phyloP scores from a whole-genome alignment of 257 asterid genomes.

The Nicotiana benthamiana region DNA sequence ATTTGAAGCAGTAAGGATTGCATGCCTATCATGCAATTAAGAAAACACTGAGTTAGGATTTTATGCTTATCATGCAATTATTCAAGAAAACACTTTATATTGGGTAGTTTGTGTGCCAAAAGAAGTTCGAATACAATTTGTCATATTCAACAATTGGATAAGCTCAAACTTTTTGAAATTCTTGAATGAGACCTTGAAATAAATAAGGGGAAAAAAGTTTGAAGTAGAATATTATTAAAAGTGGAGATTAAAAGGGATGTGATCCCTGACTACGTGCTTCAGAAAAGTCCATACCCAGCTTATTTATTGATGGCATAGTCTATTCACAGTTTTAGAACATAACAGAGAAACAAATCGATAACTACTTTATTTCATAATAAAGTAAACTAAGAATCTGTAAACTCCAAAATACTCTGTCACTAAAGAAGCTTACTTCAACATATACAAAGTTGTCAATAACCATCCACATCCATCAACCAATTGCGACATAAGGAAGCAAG shows the following conservation, averaged over 20 bases:
- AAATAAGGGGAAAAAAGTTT: neutral
- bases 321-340: neutral
- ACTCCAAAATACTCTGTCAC: neutral
- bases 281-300: neutral
- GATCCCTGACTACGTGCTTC: neutral
- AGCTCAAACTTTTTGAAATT: neutral
- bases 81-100: neutral
- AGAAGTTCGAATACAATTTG: neutral
- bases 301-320: neutral
- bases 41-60: neutral
- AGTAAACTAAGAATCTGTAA: neutral
- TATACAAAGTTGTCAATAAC: neutral
- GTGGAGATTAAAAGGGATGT: neutral
- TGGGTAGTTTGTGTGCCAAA: neutral
- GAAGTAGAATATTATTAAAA: neutral
- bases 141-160: neutral
- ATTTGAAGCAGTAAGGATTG: neutral
- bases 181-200: neutral
- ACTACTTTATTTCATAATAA: neutral
- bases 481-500: neutral
- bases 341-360: neutral
- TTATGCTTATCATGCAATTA: neutral
- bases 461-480: neutral
- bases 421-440: neutral
- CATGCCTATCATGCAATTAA: neutral